Evolutionary conservation across 2,329 filamentous ascomycete genomes (phyloP), one percentile per base, ranked within the genome.

Genomic region (Aureobasidium zeae): DNA sequence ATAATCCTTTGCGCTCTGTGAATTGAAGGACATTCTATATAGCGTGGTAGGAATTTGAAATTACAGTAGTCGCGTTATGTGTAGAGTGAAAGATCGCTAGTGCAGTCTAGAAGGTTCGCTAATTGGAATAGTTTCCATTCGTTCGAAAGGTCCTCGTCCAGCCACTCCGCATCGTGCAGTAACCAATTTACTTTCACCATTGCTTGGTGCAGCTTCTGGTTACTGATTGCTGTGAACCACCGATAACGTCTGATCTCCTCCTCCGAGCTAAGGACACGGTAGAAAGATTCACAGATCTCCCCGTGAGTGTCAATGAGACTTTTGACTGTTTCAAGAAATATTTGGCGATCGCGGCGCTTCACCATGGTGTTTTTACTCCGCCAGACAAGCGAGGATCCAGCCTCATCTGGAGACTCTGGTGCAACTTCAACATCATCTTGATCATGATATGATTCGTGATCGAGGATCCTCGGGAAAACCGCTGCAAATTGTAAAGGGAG

Each of bases 311-410:
- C 16, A n/a, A 24, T 29, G 2, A 39, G 13, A n/a, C 10, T 30
- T 39, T 39, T 30, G 25, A 39, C 36, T 20, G 25, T 39, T 3
- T 39, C 36, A 8, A 39, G 13, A 22, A 39, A 30, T 12, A 30
- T 10, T 12, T 39, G 15, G 16, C 25, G 36, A 30, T 39, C 36
- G 4, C 36, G 36, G 9, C 36, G 36, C 21, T 39, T 39, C 15
- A 19, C 30, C 25, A 29, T 25, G 5, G 36, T 39, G 10, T 39
- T 39, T 28, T 39, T 39, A 16, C 36, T 39, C 4, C 36, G 36
- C 36, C 36, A 39, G n/a, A 39, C 36, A n/a, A 30, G 36, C n/a
- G 36, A 39, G 15, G 36, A 39, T 16, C 21, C 24, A n/a, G 25
- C 16, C 24, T 39, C 15, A 3, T 29, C 9, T 10, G 11, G 10